Evolutionary conservation across 306 rosid species (phyloP), one percentile per base, ranked within the genome.

Genomic region (Vigna nakashimae): DNA sequence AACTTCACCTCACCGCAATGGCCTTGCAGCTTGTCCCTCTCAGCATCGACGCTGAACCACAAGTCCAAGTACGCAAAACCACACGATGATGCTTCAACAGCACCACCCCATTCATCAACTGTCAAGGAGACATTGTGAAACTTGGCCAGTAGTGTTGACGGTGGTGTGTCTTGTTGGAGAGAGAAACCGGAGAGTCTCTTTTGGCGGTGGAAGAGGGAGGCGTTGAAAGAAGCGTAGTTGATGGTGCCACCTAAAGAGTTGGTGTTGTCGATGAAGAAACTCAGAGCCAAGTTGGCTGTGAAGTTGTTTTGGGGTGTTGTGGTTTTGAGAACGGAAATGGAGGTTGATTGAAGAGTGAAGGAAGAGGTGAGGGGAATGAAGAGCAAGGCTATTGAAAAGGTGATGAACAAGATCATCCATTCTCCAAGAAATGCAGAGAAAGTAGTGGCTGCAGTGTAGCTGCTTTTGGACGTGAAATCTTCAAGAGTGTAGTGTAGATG

Each of bases 1-100:
- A 82, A 68, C 52, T 65, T 82, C 58, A 77, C n/a, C 40, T 82
- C 71, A 10, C 86, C 79, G 2, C 86, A 82, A 24, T 48, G 75
- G 6, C 82, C 86, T 26, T 48, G 55, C 4, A 82, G 46, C 71
- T n/a, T 77, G 71, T 82, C 86, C 49, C 68, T 64, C 45, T n/a
- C 20, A 2, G 75, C 59, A 36, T 46, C 52, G 6, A 77, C 75
- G 5, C 40, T 65, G 49, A 82, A 77, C 45, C 70, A 8, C 63
- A 82, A 45, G 15, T 71, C 82, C 58, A 82, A 17, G 55, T 65
- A 55, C 12, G 53, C 82, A 36, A 71, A 46, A 26, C 86, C 82
- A 40, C 85, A 82, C 11, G 65, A 32, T 2, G 46, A 48, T 1
- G 60, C 2, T 51, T 58, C 77, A 2, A 16, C 11, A 16, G 18